Percentiles rank a stretch among this genome's conserved stretches.
Evolutionary conservation across 495 filamentous ascomycete species (phyloP).

Genomic region (Penicillium silybi): DNA sequence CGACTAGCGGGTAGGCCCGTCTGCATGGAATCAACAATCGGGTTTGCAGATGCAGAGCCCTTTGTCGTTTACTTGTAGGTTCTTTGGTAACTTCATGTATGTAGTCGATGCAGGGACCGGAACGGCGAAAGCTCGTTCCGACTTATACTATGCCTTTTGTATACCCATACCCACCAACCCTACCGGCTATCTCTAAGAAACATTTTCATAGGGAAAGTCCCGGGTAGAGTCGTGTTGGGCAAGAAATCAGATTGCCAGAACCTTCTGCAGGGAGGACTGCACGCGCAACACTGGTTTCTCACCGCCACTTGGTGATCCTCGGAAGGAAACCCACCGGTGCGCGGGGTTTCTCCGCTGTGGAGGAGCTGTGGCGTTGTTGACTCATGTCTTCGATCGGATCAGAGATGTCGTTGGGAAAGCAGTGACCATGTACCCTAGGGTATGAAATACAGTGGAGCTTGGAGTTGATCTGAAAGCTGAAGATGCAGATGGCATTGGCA

Average conservation of each 20-base stretch:
- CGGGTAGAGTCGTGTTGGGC: neutral
- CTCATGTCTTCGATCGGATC: neutral
- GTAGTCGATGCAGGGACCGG: neutral
- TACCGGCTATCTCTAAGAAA: neutral
- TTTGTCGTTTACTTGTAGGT: neutral
- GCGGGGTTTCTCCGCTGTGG: slow-evolving; percentile 15
- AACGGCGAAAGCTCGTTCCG: neutral
- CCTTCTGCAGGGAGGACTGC: slow-evolving; percentile 6
- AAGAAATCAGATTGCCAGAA: neutral
- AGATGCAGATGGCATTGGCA: neutral
- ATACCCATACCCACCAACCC: neutral
- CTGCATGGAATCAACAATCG: slow-evolving; percentile 6
- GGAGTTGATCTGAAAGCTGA: neutral
- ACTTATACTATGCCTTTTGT: neutral
- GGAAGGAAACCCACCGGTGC: slow-evolving; percentile 5
- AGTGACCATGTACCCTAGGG: neutral
- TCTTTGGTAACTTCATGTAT: neutral
- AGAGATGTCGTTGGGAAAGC: neutral
- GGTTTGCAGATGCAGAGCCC: neutral
- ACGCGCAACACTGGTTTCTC: slow-evolving; percentile 17
- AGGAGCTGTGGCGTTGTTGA: slow-evolving; percentile 3
- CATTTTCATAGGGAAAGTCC: no score
- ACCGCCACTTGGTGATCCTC: slow-evolving; percentile 22
- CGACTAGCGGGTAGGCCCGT: slow-evolving; percentile 23
- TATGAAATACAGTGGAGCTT: neutral